Percentiles rank a stretch among this genome's conserved stretches.
These are phyloP conservation scores for Vicia sativa DNA, from an alignment of 306 rosid genomes.

Conservation along the genomic window DNA sequence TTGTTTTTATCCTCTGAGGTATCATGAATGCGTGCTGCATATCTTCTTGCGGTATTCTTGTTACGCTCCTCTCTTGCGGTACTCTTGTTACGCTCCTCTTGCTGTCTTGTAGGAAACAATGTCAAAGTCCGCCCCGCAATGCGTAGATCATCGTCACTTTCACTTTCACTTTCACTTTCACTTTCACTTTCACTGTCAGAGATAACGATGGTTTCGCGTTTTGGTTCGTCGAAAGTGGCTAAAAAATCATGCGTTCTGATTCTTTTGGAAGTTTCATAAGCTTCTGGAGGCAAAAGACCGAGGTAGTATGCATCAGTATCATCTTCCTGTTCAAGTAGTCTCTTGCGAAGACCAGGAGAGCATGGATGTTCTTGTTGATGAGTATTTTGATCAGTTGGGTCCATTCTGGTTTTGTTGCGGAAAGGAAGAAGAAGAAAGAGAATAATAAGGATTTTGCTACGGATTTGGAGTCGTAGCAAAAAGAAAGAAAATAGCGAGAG, in stretches of 20 bases:
- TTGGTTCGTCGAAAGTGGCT: background rate
- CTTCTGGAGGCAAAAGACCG: background rate
- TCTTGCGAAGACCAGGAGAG: background rate
- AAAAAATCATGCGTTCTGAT: background rate
- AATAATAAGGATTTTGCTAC: no score
- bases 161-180: background rate
- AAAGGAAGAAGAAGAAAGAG: no score
- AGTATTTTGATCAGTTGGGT: no score
- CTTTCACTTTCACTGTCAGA: background rate
- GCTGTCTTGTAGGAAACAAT: background rate
- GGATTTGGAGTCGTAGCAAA: no score
- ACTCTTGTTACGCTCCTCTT: background rate
- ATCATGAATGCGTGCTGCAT: background rate
- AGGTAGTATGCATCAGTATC: background rate
- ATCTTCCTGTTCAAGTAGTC: background rate
- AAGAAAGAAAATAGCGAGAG: no score
- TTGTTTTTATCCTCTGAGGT: background rate
- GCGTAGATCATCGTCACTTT: background rate
- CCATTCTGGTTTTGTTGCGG: no score
- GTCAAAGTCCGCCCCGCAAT: background rate
- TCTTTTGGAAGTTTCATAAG: background rate
- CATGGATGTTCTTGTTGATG: no score
- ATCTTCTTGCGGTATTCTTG: background rate
- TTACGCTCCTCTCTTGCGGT: background rate
- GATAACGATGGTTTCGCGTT: background rate